These are phyloP conservation scores for Trypethelium eluteriae DNA, from an alignment of 495 filamentous ascomycete species.

Conservation along the genomic window DNA sequence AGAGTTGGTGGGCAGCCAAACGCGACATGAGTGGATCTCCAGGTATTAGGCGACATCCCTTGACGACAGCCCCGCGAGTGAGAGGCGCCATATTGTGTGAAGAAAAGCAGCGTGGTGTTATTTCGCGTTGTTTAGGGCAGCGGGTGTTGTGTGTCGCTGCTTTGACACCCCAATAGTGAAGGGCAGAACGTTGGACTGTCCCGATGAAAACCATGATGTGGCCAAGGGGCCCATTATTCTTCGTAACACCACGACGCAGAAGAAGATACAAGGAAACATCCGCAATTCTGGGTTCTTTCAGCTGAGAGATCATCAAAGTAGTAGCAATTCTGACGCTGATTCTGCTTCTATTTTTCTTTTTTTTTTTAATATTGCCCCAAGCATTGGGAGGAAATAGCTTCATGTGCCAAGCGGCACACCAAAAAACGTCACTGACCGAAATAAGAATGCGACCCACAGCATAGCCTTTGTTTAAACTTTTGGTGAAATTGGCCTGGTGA, in stretches of 20 bases:
- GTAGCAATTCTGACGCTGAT: too few relatives aligned
- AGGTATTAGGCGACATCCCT: neutral
- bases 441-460: too few relatives aligned
- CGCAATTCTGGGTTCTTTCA: too few relatives aligned
- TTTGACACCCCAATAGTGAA: neutral
- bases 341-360: too few relatives aligned
- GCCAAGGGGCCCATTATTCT: neutral
- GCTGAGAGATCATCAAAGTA: too few relatives aligned
- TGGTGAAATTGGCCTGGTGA: too few relatives aligned
- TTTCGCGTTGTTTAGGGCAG: constrained; percentile 7
- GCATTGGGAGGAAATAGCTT: too few relatives aligned
- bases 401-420: too few relatives aligned
- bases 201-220: neutral
- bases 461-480: too few relatives aligned
- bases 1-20: neutral
- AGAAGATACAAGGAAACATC: too few relatives aligned
- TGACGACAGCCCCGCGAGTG: neutral
- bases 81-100: neutral
- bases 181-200: neutral
- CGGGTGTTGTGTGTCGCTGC: neutral
- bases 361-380: too few relatives aligned
- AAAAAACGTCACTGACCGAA: too few relatives aligned
- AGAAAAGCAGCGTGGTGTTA: neutral
- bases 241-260: neutral
- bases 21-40: neutral